These are phyloP conservation scores for Calonectria ilicicola DNA, from an alignment of 2,329 filamentous ascomycete species.

Conservation along the genomic window DNA sequence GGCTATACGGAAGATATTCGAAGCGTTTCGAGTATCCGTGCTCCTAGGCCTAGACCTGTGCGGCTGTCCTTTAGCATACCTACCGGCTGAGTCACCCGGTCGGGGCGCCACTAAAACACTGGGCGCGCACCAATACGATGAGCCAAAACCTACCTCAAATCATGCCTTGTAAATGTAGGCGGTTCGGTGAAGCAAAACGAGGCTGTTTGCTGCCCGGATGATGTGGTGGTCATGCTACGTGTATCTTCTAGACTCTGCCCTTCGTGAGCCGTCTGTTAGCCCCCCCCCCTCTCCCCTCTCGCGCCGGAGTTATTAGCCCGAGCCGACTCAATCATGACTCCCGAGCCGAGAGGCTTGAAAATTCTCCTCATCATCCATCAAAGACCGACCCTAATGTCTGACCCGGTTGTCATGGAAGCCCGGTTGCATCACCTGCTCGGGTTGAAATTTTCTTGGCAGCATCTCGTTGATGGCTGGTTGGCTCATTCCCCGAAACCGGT, in stretches of 20 bases:
- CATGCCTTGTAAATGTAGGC: background rate
- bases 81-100: constrained; percentile 37
- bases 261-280: too few species aligned
- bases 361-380: background rate
- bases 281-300: background rate
- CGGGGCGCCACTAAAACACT: constrained; percentile 20
- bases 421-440: background rate
- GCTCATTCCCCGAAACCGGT: background rate
- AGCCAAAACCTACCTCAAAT: background rate
- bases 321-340: constrained; percentile 16
- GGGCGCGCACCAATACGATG: background rate
- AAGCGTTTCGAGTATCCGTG: constrained; percentile 23
- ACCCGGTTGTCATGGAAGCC: background rate
- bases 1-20: constrained; percentile 23
- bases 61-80: background rate
- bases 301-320: background rate
- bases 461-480: background rate
- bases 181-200: background rate
- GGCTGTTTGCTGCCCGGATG: background rate
- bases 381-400: background rate
- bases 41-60: constrained; percentile 6
- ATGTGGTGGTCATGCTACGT: constrained; percentile 5
- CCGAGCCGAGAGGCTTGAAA: background rate
- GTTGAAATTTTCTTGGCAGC: background rate
- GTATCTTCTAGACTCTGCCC: background rate